These are phyloP conservation scores for Yarrowia yakushimensis DNA, from an alignment of 805 yeast species.

Conservation along the genomic window DNA sequence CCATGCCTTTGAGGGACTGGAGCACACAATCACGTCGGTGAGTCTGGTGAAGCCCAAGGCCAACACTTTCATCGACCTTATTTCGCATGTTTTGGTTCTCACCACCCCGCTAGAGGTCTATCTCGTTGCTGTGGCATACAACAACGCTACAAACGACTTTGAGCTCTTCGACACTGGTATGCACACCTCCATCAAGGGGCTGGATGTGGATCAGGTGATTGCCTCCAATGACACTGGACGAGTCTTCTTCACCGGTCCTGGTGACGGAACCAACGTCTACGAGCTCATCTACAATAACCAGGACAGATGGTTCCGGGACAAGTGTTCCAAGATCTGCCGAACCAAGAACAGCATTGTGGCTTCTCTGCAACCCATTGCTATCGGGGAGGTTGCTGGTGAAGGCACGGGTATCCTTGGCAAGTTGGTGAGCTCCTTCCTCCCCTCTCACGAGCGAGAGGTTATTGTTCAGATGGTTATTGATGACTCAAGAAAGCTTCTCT, in stretches of 20 bases:
- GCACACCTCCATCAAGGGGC: conserved; percentile 74
- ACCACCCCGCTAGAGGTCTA: conserved; percentile 78
- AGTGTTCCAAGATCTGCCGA: conserved; percentile 76
- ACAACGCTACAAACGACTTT: conserved; percentile 44
- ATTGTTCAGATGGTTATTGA: conserved; percentile 69
- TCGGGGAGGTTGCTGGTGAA: conserved; percentile 17
- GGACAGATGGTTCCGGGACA: conserved; percentile 82
- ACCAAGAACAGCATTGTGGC: conserved; percentile 62
- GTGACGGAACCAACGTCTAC: conserved; percentile 78
- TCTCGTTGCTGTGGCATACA: conserved; percentile 65
- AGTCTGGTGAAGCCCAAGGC: conserved; percentile 76
- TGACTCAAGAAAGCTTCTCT: conserved; percentile 69
- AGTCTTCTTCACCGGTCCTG: conserved; percentile 77
- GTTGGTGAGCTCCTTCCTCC: conserved; percentile 34
- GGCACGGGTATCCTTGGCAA: conserved; percentile 27
- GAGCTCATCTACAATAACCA: conserved; percentile 77
- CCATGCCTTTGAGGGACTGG: conserved; percentile 76
- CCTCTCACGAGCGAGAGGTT: conserved; percentile 47
- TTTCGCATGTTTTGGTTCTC: conserved; percentile 67
- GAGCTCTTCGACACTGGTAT: conserved; percentile 80
- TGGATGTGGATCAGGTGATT: conserved; percentile 61
- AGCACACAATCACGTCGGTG: conserved; percentile 72
- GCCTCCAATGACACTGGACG: conserved; percentile 65
- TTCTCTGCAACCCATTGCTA: conserved; percentile 29
- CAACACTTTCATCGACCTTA: conserved; percentile 73